Conservation (phyloP, 768 basidiomycete species). For the Phylloporus arenicola region DNA sequence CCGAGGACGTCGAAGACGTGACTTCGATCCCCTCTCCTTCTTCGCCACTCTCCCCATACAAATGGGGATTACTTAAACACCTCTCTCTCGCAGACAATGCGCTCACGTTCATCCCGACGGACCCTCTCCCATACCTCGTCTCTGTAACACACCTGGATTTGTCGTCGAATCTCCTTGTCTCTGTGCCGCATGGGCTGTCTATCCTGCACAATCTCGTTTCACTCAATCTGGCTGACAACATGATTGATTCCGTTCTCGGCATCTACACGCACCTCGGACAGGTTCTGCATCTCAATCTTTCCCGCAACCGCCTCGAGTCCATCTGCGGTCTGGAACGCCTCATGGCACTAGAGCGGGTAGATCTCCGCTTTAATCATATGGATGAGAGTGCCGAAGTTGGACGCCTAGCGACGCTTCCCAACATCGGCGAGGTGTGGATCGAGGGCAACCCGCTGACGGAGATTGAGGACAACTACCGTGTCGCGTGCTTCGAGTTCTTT, state of each 20-base stretch:
- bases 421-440: conserved; percentile 76
- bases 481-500: conserved; percentile 80
- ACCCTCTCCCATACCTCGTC: conserved; percentile 59
- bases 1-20: conserved; percentile 41
- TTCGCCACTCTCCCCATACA: conserved; percentile 46
- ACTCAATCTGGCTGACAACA: conserved; percentile 95
- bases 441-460: conserved; percentile 80
- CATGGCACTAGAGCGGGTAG: conserved; percentile 74
- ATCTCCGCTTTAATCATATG: conserved; percentile 74
- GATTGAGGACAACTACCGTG: conserved; percentile 62
- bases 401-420: conserved; percentile 71
- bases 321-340: conserved; percentile 93
- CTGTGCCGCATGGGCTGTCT: conserved; percentile 74
- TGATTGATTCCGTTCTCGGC: conserved; percentile 92
- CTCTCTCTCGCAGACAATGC: conserved; percentile 77
- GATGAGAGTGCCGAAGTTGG: conserved; percentile 84
- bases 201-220: conserved; percentile 73
- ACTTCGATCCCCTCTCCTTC: conserved; percentile 21
- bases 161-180: conserved; percentile 85
- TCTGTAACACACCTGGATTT: conserved; percentile 81
- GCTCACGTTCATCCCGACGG: conserved; percentile 72
- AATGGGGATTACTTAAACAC: conserved; percentile 73
- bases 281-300: conserved; percentile 72
- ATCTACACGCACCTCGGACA: conserved; percentile 80
- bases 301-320: conserved; percentile 87